Conservation (phyloP, 345 rosid species). For the Populus tremula region DNA sequence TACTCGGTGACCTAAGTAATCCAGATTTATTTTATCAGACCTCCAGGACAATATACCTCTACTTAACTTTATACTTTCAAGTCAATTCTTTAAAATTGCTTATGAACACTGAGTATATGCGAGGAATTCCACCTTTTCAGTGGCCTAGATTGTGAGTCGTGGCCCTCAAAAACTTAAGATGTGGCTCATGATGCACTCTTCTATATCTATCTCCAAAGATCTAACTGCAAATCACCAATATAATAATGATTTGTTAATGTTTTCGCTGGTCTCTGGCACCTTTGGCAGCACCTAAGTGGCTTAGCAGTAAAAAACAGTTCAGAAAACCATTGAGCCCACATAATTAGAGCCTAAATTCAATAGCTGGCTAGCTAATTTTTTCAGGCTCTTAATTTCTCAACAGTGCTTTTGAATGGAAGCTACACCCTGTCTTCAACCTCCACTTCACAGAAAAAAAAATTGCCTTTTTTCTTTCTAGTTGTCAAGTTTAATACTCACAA, state of each 20-base stretch:
- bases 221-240: not conserved
- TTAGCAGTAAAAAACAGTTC: not conserved
- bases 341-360: not conserved
- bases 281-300: not conserved
- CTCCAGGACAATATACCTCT: too few relatives aligned
- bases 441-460: not conserved
- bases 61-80: too few relatives aligned
- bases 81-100: too few relatives aligned
- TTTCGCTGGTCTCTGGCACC: not conserved
- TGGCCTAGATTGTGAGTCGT: not conserved
- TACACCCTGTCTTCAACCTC: not conserved
- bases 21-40: too few relatives aligned
- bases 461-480: not conserved
- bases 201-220: too few relatives aligned
- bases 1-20: too few relatives aligned
- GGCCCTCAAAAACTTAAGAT: not conserved
- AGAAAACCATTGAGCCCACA: not conserved
- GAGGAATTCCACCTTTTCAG: not conserved
- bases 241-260: not conserved
- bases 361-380: not conserved
- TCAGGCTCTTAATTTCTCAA: not conserved
- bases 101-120: too few relatives aligned
- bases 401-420: not conserved
- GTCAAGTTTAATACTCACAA: not conserved
- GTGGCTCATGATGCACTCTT: not conserved